Evolutionary conservation across 1,139 yeast genomes (phyloP).

Genomic region (Debaryomycetaceae sp.): DNA sequence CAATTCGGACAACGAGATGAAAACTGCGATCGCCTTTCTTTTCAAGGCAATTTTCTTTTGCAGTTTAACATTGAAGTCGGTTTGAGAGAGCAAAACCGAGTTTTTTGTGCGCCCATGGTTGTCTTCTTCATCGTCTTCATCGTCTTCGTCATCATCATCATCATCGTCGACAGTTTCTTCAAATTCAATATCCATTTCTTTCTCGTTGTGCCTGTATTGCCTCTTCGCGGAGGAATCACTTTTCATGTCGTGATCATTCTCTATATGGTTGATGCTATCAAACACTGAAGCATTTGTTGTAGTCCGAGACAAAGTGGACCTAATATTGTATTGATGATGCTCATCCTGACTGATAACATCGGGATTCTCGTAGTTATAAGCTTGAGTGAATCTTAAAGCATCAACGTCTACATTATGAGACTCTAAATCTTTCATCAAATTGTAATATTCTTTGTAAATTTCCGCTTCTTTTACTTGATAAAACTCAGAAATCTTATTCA

Average conservation of each 20-base stretch:
- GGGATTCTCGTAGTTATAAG: slow-evolving; percentile 18
- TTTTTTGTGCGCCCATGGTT: slow-evolving; percentile 31
- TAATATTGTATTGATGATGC: slow-evolving; percentile 23
- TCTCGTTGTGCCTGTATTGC: slow-evolving; percentile 12
- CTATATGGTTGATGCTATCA: slow-evolving; percentile 25
- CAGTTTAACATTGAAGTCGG: slow-evolving; percentile 44
- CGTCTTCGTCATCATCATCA: slow-evolving; percentile 34
- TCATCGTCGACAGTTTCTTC: slow-evolving; percentile 10
- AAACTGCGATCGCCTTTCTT: slow-evolving; percentile 61
- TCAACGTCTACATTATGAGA: slow-evolving; percentile 26
- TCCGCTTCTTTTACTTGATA: slow-evolving; percentile 48
- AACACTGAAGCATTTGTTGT: slow-evolving; percentile 28
- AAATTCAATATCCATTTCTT: slow-evolving; percentile 15
- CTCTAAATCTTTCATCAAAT: slow-evolving; percentile 38
- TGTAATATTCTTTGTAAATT: slow-evolving; percentile 42
- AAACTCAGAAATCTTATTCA: slow-evolving; percentile 54
- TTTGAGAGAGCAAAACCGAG: slow-evolving; percentile 41
- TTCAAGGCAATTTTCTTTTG: slow-evolving; percentile 66
- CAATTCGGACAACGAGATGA: slow-evolving; percentile 77
- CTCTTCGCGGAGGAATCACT: neutral
- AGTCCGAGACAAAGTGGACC: slow-evolving; percentile 26
- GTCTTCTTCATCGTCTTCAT: slow-evolving; percentile 42
- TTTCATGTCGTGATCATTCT: slow-evolving; percentile 9
- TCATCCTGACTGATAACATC: slow-evolving; percentile 15
- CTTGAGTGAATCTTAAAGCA: slow-evolving; percentile 26